These are phyloP conservation scores for Oidium heveae DNA, from an alignment of 2,329 filamentous ascomycete genomes.

Conservation along the genomic window DNA sequence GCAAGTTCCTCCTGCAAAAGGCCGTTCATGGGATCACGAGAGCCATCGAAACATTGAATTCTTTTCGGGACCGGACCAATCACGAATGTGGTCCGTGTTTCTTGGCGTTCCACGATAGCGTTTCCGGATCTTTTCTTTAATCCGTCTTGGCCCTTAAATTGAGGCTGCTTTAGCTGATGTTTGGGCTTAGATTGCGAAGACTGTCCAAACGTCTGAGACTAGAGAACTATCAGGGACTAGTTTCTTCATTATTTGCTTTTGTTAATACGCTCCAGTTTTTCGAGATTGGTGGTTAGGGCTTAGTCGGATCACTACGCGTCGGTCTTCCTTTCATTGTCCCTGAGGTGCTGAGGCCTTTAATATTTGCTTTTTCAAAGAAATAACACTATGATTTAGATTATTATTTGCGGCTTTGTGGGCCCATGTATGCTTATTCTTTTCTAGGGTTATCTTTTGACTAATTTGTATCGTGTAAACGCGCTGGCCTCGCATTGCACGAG, in stretches of 20 bases:
- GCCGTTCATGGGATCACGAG: neutral
- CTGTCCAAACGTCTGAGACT: neutral
- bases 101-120: no score
- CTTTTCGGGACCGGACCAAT: neutral
- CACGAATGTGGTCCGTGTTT: neutral
- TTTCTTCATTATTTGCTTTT: neutral
- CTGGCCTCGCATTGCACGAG: neutral
- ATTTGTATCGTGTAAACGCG: neutral
- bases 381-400: neutral
- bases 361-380: neutral
- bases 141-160: no score
- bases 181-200: no score
- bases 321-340: neutral
- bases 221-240: neutral
- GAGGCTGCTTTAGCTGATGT: no score
- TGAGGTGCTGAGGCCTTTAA: neutral
- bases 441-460: neutral
- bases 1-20: neutral
- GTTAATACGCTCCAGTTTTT: neutral
- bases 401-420: no score
- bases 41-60: neutral
- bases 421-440: no score
- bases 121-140: no score
- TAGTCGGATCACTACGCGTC: neutral
- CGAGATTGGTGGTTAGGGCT: neutral